A percentile compares a stretch with the other conserved stretches of the same genome.
These are phyloP conservation scores for Hypoxylon cercidicola DNA, from an alignment of 495 filamentous ascomycete species.

Conservation along the genomic window DNA sequence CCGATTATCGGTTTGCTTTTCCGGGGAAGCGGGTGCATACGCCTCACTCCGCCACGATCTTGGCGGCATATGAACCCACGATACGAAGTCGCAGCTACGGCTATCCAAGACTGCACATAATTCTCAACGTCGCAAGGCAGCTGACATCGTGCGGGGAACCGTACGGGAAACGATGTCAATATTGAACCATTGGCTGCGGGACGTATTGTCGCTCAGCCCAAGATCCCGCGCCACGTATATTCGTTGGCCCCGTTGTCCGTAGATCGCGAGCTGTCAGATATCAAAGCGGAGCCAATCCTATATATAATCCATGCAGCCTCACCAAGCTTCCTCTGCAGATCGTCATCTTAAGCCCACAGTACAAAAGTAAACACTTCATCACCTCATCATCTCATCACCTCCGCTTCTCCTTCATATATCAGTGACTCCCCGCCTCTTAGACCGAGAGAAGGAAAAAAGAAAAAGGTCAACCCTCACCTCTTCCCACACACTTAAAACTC, in stretches of 20 bases:
- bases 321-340: background rate
- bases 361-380: too few relatives aligned
- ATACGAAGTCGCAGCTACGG: background rate
- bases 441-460: too few relatives aligned
- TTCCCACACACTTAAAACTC: too few relatives aligned
- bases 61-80: background rate
- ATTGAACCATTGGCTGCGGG: too few relatives aligned
- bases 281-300: background rate
- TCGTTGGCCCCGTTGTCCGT: too few relatives aligned
- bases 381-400: background rate
- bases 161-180: too few relatives aligned
- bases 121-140: background rate
- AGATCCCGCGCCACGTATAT: too few relatives aligned
- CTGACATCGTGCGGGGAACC: too few relatives aligned
- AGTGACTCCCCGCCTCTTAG: background rate
- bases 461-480: too few relatives aligned
- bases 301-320: background rate
- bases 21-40: background rate
- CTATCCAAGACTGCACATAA: background rate
- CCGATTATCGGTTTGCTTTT: background rate
- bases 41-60: conserved; percentile 2
- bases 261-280: background rate
- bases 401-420: background rate
- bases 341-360: background rate
- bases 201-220: too few relatives aligned